A percentile compares a stretch with the other conserved stretches of the same genome.
Conservation (phyloP, 2,329 filamentous ascomycete species). For the Penicillium sp. region DNA sequence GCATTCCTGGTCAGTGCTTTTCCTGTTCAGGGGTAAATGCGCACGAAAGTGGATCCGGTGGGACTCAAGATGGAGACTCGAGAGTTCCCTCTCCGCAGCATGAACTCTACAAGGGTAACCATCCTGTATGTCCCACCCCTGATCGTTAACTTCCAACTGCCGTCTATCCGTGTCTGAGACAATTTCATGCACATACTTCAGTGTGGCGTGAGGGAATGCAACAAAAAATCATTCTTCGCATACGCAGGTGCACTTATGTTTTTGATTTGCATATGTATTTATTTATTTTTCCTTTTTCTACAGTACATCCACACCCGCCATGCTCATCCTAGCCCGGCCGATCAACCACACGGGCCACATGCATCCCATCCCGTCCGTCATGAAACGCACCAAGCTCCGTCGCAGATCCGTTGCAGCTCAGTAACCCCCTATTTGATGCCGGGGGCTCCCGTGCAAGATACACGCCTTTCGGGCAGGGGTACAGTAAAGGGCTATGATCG, state of each 20-base stretch:
- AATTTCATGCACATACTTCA: slow-evolving; percentile 4
- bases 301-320: not conserved
- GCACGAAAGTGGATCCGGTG: slow-evolving; percentile 21
- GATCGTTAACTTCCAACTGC: slow-evolving; percentile 1
- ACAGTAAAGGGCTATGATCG: slow-evolving; percentile 4
- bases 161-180: slow-evolving; percentile 5
- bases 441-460: not conserved
- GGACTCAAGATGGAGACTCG: slow-evolving; percentile 18
- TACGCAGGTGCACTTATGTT: not conserved
- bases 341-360: slow-evolving; percentile 23
- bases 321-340: slow-evolving; percentile 2
- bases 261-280: not conserved
- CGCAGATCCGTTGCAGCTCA: slow-evolving; percentile 20
- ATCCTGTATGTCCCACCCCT: not conserved
- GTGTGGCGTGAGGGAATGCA: slow-evolving; percentile 5
- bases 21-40: slow-evolving; percentile 24
- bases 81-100: slow-evolving; percentile 12
- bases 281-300: not conserved
- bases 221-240: not conserved
- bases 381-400: slow-evolving; percentile 23
- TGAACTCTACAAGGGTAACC: slow-evolving; percentile 8
- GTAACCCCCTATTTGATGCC: not conserved
- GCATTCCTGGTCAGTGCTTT: slow-evolving; percentile 23
- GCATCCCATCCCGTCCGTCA: slow-evolving; percentile 19
- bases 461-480: not conserved